Evolutionary conservation across 495 filamentous ascomycete genomes (phyloP), one percentile per base, ranked within the genome.

Genomic region (Hypoxylon rickii): DNA sequence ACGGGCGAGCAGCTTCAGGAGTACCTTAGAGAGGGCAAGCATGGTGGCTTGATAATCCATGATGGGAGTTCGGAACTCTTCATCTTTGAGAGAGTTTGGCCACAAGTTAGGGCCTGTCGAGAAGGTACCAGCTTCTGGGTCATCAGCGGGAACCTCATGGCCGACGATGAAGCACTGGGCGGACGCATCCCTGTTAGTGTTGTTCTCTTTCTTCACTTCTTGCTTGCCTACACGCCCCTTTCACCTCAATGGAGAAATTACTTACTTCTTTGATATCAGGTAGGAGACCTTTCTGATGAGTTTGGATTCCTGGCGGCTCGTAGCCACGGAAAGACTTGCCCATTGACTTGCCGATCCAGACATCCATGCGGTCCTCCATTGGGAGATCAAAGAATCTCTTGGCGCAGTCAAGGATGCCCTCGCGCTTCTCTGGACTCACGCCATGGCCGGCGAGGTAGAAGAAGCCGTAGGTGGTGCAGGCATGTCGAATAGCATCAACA

Each of bases 401-500:
- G 7, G 76, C 73, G 16, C 69, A 67, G 15, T 64, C 22, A 31
- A 82, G 72, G 10, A 80, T 59, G 1, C 64, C 48, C 12, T 68
- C 47, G 13, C 58, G 61, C 36, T 65, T 37, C 17, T 61, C 55
- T 3, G 41, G 4, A n/a, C 54, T 51, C 33, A 69, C 56, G 19
- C 61, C 66, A 39, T 67, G 64, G 7, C 64, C 64, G 32, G 61
- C 49, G 7, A 67, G 61, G 13, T 63, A 64, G 58, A 69, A 69
- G 65, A 86, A 86, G 0, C 82, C 82, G 22, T 80, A 78, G 2
- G 70, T 70, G 0, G 72, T 73, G 49, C 79, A 84, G 1, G 80
- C 81, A 10, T 61, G 50, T n/a, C 55, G 44, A 18, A 69, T 45
- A 2, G 62, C 52, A 8, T 64, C 49, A 21, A 68, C 51, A 31